These are phyloP conservation scores for Solanum corneliomulleri DNA, from an alignment of 257 asterid genomes.

Conservation along the genomic window DNA sequence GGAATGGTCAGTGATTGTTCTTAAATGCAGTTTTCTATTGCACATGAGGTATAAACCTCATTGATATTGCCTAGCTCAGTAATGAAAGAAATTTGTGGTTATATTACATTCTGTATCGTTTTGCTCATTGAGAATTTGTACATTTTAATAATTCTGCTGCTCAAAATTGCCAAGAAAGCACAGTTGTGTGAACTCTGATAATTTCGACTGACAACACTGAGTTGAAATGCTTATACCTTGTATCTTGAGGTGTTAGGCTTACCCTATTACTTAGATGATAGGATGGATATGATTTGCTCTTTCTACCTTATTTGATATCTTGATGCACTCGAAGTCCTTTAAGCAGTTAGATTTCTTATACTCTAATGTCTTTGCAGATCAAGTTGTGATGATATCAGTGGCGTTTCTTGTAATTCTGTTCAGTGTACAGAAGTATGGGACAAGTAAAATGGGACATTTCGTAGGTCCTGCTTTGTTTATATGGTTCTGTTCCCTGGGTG, in stretches of 20 bases:
- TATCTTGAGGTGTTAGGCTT: not conserved
- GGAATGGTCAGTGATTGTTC: not conserved
- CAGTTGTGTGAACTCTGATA: not conserved
- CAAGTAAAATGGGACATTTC: conserved; percentile 86
- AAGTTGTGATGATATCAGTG: conserved; percentile 78
- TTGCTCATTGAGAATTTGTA: not conserved
- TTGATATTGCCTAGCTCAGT: not conserved
- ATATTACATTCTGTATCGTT: not conserved
- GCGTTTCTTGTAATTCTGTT: conserved; percentile 77
- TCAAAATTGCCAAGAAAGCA: not conserved
- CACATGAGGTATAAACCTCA: not conserved
- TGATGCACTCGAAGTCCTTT: not conserved
- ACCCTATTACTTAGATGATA: not conserved
- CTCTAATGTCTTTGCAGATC: conserved; percentile 50
- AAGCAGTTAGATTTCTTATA: not conserved
- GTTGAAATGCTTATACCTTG: not conserved
- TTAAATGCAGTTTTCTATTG: not conserved
- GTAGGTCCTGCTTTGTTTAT: conserved; percentile 94
- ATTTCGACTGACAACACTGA: not conserved
- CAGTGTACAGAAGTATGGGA: conserved; percentile 90
- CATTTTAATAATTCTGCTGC: not conserved
- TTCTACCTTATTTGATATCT: not conserved
- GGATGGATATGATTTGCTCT: not conserved
- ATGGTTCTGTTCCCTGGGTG: conserved; percentile 96
- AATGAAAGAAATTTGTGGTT: not conserved